phyloP scores from a whole-genome alignment of 495 filamentous ascomycete species.

The Trichoderma parareesei region DNA sequence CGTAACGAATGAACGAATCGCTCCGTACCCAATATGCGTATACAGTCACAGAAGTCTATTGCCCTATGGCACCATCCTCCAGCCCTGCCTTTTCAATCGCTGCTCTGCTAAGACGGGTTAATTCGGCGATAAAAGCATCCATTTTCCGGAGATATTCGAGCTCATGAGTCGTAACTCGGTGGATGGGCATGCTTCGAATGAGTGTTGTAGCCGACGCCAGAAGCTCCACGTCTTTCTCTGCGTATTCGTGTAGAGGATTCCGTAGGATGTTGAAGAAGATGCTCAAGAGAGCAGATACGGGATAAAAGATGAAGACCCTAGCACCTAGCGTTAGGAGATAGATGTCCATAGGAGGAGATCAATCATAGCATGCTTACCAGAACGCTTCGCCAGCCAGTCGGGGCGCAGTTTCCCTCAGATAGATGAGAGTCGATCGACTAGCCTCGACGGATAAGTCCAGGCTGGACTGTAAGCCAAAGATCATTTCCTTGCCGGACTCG shows the following conservation, averaged over 20 bases:
- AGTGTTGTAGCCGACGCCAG: slow-evolving; percentile 34
- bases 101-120: slow-evolving; percentile 26
- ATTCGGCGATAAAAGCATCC: slow-evolving; percentile 40
- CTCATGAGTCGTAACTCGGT: slow-evolving; percentile 33
- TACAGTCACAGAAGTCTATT: neutral
- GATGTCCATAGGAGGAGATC: neutral
- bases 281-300: slow-evolving; percentile 41
- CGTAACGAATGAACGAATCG: no score
- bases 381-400: slow-evolving; percentile 38
- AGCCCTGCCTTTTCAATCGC: neutral
- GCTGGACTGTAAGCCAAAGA: slow-evolving; percentile 41
- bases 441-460: slow-evolving; percentile 44
- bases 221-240: slow-evolving; percentile 35
- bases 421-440: slow-evolving; percentile 42
- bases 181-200: slow-evolving; percentile 35
- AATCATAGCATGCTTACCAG: slow-evolving; percentile 27
- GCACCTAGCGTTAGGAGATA: neutral
- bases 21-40: no score
- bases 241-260: slow-evolving; percentile 37
- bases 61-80: neutral
- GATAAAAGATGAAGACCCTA: slow-evolving; percentile 44
- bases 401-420: slow-evolving; percentile 33
- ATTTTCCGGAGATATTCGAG: slow-evolving; percentile 37
- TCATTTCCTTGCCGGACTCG: slow-evolving; percentile 28
- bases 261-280: slow-evolving; percentile 46